These are phyloP conservation scores for Nigrospora osmanthi DNA, from an alignment of 2,329 filamentous ascomycete genomes.

Conservation along the genomic window DNA sequence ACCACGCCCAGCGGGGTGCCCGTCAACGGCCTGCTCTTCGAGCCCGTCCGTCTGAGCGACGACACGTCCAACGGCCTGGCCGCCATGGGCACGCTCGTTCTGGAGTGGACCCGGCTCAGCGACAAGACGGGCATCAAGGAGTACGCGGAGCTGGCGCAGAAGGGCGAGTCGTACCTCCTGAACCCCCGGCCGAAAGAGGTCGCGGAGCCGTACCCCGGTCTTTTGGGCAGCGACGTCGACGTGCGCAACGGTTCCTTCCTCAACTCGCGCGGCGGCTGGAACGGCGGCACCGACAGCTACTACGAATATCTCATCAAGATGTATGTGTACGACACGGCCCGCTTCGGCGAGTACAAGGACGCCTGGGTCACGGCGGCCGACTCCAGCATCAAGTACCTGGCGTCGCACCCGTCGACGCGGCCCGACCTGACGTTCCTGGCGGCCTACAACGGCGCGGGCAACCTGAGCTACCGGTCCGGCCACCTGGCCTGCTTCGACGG, in stretches of 20 bases:
- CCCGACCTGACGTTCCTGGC: constrained; percentile 68
- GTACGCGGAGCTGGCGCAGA: constrained; percentile 60
- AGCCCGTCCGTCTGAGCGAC: constrained; percentile 39
- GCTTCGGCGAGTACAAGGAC: constrained; percentile 60
- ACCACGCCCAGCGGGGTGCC: constrained; percentile 70
- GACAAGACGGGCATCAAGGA: constrained; percentile 62
- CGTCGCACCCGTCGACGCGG: constrained; percentile 57
- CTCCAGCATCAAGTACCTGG: constrained; percentile 64
- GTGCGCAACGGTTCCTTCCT: constrained; percentile 59
- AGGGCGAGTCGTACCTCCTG: constrained; percentile 63
- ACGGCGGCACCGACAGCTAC: constrained; percentile 69
- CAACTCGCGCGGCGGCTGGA: constrained; percentile 66
- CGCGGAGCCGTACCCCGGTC: constrained; percentile 67
- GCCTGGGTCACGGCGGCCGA: constrained; percentile 71
- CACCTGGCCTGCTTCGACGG: constrained; percentile 75
- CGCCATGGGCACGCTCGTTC: constrained; percentile 66
- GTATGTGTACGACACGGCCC: constrained; percentile 66
- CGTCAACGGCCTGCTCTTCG: constrained; percentile 58
- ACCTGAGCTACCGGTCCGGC: constrained; percentile 35
- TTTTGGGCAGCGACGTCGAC: constrained; percentile 62
- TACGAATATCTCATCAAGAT: constrained; percentile 93
- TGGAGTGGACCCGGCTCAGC: constrained; percentile 78
- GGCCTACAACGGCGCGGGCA: constrained; percentile 37
- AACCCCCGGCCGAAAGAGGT: constrained; percentile 49
- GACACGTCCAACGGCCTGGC: constrained; percentile 62